Conservation (phyloP, 2,329 filamentous ascomycete genomes). For the Dothideomycetes sp. region DNA sequence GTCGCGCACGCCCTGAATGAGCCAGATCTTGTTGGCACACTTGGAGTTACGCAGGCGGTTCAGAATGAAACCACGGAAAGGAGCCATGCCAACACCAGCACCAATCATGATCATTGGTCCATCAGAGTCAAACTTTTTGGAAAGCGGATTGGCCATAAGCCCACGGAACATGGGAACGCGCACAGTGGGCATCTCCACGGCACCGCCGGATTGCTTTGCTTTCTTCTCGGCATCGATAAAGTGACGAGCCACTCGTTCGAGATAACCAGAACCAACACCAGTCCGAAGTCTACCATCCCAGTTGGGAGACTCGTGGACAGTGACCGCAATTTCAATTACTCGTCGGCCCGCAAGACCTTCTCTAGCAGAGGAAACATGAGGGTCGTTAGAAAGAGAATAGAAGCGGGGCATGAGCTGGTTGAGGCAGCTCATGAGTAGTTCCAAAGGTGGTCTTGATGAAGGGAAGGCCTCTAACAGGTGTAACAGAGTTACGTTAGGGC, state of each 20-base stretch:
- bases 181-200: conserved; percentile 50
- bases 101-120: conserved; percentile 97
- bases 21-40: conserved; percentile 96
- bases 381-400: conserved; percentile 96
- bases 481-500: conserved; percentile 70
- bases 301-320: conserved; percentile 76
- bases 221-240: conserved; percentile 59
- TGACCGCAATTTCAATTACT: conserved; percentile 92
- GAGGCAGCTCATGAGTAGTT: conserved; percentile 68
- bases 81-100: conserved; percentile 91
- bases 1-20: conserved; percentile 89
- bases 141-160: conserved; percentile 92
- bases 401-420: conserved; percentile 93
- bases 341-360: conserved; percentile 64
- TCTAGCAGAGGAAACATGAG: conserved; percentile 64
- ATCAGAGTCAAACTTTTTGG: conserved; percentile 82
- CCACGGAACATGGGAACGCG: conserved; percentile 96
- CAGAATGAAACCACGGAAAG: conserved; percentile 95
- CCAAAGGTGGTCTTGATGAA: conserved; percentile 78
- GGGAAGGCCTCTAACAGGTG: conserved; percentile 90
- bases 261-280: conserved; percentile 85
- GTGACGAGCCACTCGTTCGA: conserved; percentile 71
- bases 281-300: conserved; percentile 61
- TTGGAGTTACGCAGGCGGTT: conserved; percentile 87
- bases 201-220: conserved; percentile 36